Evolutionary conservation across 1,139 yeast species (phyloP).

Genomic region (Suhomyces bribrorum): DNA sequence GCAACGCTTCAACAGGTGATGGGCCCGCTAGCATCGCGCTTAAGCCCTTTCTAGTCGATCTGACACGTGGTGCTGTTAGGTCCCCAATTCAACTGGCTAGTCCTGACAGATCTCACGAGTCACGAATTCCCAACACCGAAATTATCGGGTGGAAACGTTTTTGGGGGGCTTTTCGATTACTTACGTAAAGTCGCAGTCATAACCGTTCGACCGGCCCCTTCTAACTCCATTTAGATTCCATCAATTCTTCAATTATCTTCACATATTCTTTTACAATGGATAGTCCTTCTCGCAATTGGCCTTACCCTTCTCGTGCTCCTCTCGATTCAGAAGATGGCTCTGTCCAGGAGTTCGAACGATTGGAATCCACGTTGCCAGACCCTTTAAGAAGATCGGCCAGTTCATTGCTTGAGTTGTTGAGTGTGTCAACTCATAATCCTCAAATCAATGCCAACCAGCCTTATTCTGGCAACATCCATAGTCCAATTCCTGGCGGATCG

Average conservation of each 20-base stretch:
- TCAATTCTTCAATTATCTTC: neutral
- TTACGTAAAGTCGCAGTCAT: slow-evolving; percentile 3
- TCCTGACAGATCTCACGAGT: no score
- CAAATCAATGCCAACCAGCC: slow-evolving; percentile 8
- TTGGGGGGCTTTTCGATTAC: slow-evolving; percentile 1
- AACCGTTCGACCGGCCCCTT: neutral
- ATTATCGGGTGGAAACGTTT: neutral
- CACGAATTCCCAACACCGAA: no score
- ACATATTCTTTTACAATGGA: slow-evolving; percentile 2
- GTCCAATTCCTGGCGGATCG: slow-evolving; percentile 5
- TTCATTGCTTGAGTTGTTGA: slow-evolving; percentile 37
- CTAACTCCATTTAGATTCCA: neutral
- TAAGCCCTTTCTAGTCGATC: no score
- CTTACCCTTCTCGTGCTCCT: slow-evolving; percentile 10
- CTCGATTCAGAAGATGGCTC: slow-evolving; percentile 29
- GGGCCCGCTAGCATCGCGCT: no score
- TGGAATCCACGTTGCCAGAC: slow-evolving; percentile 49
- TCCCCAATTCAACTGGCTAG: no score
- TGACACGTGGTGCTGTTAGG: no score
- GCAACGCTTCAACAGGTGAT: no score
- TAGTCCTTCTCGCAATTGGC: neutral
- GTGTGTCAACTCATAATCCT: slow-evolving; percentile 7
- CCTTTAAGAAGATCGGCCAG: slow-evolving; percentile 44
- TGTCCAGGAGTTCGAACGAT: slow-evolving; percentile 41
- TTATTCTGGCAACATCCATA: slow-evolving; percentile 1